Conservation (phyloP, 2,329 filamentous ascomycete species). For the Penicillium sp. region DNA sequence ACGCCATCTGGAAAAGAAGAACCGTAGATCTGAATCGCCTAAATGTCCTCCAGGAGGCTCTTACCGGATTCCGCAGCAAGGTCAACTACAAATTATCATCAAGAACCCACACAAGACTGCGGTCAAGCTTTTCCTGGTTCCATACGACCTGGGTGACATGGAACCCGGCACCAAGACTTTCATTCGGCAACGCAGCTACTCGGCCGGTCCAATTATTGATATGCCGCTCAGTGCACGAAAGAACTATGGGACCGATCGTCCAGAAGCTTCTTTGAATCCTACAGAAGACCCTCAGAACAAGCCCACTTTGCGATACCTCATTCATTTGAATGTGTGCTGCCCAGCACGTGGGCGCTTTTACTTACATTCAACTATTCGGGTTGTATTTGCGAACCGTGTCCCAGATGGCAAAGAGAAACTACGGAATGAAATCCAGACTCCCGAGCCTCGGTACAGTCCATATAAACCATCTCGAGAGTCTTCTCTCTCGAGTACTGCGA, state of each 20-base stretch:
- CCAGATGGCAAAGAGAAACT: conserved; percentile 93
- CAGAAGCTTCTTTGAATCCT: conserved; percentile 53
- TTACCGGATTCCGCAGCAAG: conserved; percentile 90
- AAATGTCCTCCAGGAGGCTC: conserved; percentile 79
- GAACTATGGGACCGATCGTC: conserved; percentile 52
- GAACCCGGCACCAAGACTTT: conserved; percentile 93
- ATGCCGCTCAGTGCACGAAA: conserved; percentile 52
- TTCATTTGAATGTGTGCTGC: conserved; percentile 91
- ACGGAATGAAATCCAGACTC: conserved; percentile 82
- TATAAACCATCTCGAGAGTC: conserved; percentile 68
- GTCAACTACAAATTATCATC: conserved; percentile 93
- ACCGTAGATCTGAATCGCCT: conserved; percentile 58
- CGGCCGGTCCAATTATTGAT: conserved; percentile 79
- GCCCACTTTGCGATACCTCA: conserved; percentile 80
- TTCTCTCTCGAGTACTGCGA: conserved; percentile 24
- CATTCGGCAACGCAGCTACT: conserved; percentile 90
- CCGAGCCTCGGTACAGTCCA: conserved; percentile 79
- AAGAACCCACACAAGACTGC: conserved; percentile 99
- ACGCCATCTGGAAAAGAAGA: conserved; percentile 56
- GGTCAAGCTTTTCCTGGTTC: conserved; percentile 91
- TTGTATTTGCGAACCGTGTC: conserved; percentile 95
- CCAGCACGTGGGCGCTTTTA: conserved; percentile 80
- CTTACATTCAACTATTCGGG: conserved; percentile 85
- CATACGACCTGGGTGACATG: conserved; percentile 91
- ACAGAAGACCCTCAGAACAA: conserved; percentile 47